Percentiles rank a stretch among this genome's conserved stretches.
These are phyloP conservation scores for Cicer pinnatifidum DNA, from an alignment of 306 rosid genomes.

Conservation along the genomic window DNA sequence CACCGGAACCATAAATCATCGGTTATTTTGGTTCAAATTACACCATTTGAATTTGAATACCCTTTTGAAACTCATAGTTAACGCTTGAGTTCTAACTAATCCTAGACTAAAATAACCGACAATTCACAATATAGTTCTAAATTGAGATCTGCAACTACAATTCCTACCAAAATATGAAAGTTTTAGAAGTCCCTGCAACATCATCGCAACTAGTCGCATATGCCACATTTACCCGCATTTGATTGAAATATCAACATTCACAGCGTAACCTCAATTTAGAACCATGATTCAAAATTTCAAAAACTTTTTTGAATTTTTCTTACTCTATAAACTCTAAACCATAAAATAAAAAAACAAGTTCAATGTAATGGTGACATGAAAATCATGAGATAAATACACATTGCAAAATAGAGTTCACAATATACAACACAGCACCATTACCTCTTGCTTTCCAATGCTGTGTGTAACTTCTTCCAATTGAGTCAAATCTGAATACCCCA, in stretches of 20 bases:
- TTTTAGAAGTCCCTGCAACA: background rate
- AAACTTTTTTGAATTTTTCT: background rate
- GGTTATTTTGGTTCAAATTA: background rate
- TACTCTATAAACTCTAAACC: background rate
- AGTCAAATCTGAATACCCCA: conserved; percentile 34
- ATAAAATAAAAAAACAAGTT: background rate
- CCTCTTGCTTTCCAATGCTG: conserved; percentile 39
- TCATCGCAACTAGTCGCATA: background rate
- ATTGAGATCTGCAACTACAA: background rate
- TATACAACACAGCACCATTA: background rate
- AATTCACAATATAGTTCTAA: background rate
- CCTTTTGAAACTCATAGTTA: background rate
- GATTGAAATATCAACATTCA: background rate
- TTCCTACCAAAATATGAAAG: background rate
- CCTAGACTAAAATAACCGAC: background rate
- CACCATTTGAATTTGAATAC: background rate
- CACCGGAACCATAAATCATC: background rate
- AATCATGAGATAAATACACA: background rate
- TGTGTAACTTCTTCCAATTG: conserved; percentile 28
- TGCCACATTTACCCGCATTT: background rate
- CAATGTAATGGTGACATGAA: background rate
- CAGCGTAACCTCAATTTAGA: background rate
- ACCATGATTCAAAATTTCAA: background rate
- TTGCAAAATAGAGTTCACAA: background rate
- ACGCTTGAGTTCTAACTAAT: background rate